Evolutionary conservation across 2,329 filamentous ascomycete species (phyloP).

Genomic region (Pseudophaeomoniella oleicola): DNA sequence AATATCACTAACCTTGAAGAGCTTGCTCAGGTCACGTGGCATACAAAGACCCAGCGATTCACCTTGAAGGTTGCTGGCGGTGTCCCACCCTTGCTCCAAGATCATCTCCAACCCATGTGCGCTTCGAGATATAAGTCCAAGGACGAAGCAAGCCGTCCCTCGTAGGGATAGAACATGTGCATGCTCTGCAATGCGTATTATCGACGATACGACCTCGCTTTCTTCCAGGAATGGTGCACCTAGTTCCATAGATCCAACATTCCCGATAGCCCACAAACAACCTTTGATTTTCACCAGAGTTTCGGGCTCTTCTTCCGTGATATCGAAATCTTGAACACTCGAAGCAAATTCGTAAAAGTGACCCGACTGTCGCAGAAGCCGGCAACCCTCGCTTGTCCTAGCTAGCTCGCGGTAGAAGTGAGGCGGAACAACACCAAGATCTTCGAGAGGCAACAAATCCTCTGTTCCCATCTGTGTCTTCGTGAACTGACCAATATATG

Average conservation of each 20-base stretch:
- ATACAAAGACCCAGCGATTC: constrained; percentile 78
- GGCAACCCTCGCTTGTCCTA: constrained; percentile 82
- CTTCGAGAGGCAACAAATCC: constrained; percentile 44
- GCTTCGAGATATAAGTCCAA: constrained; percentile 84
- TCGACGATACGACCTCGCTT: constrained; percentile 72
- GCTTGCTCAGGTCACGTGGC: constrained; percentile 59
- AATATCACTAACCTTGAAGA: constrained; percentile 53
- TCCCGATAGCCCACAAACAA: constrained; percentile 93
- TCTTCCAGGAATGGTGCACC: constrained; percentile 88
- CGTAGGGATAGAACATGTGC: constrained; percentile 85
- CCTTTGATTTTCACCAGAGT: constrained; percentile 88
- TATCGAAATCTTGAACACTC: constrained; percentile 75
- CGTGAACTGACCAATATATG: constrained; percentile 46
- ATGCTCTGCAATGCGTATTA: constrained; percentile 74
- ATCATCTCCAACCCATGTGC: constrained; percentile 85
- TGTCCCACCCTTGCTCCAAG: constrained; percentile 82
- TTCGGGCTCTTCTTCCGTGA: constrained; percentile 73
- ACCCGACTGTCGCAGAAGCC: constrained; percentile 76
- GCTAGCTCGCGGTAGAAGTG: constrained; percentile 96
- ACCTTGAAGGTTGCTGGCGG: constrained; percentile 70
- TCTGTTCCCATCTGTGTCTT: constrained; percentile 33
- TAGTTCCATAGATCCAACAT: constrained; percentile 95
- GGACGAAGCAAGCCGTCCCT: constrained; percentile 90
- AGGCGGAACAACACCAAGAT: constrained; percentile 58
- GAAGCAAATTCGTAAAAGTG: constrained; percentile 89